phyloP scores from a whole-genome alignment of 495 filamentous ascomycete species.

The Pseudevernia furfuracea region DNA sequence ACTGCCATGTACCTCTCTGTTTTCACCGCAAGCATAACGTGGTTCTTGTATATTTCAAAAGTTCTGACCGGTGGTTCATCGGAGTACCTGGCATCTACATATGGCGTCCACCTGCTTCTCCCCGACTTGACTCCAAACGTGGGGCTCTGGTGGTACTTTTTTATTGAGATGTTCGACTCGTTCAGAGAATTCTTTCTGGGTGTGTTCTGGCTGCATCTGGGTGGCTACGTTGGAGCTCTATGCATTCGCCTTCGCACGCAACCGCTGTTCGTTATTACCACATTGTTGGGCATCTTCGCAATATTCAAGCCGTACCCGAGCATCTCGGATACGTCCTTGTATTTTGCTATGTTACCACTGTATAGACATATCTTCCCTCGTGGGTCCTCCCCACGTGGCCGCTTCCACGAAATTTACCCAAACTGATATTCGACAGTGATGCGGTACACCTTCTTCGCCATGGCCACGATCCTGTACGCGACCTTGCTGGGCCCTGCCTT shows the following conservation, averaged over 20 bases:
- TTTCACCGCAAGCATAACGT: conserved; percentile 40
- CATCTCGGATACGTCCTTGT: conserved; percentile 78
- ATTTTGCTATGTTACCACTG: conserved; percentile 73
- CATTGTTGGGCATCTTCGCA: conserved; percentile 76
- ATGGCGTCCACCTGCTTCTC: conserved; percentile 82
- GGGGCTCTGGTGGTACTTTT: conserved; percentile 99
- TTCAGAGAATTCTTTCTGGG: conserved; percentile 96
- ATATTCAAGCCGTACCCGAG: conserved; percentile 96
- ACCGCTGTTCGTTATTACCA: conserved; percentile 74
- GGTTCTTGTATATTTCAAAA: conserved; percentile 63
- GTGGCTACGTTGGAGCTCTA: conserved; percentile 76
- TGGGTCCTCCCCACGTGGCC: conserved; percentile 38
- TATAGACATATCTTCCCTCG: conserved; percentile 88
- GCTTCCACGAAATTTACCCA: neutral
- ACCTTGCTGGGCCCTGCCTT: conserved; percentile 88
- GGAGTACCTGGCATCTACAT: conserved; percentile 81
- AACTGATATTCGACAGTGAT: conserved; percentile 51
- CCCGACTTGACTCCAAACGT: conserved; percentile 93
- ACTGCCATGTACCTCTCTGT: conserved; percentile 42
- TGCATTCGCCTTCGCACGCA: conserved; percentile 72
- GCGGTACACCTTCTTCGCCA: conserved; percentile 84
- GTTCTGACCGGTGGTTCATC: conserved; percentile 70
- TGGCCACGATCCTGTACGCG: conserved; percentile 75
- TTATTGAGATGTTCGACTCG: conserved; percentile 98
- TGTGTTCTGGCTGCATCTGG: conserved; percentile 94